A percentile compares a stretch with the other conserved stretches of the same genome.
Conservation (phyloP, 2,329 filamentous ascomycete species). For the Pyricularia sp. region DNA sequence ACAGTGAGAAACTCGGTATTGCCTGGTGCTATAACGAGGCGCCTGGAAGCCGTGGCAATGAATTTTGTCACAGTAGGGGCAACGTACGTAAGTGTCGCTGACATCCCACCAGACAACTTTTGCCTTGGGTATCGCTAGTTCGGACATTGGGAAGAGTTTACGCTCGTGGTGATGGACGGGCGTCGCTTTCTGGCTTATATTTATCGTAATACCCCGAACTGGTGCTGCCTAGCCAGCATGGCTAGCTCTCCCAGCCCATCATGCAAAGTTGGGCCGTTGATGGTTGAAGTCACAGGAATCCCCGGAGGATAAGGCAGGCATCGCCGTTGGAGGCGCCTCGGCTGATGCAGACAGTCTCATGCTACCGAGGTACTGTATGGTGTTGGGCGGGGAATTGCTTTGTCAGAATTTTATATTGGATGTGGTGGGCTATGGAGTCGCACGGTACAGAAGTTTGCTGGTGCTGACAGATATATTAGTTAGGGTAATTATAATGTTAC, state of each 20-base stretch:
- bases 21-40: neutral
- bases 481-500: too few relatives aligned
- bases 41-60: neutral
- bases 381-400: too few relatives aligned
- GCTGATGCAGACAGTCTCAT: too few relatives aligned
- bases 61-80: neutral
- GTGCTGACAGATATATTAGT: too few relatives aligned
- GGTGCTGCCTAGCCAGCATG: neutral
- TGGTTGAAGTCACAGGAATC: neutral
- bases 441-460: too few relatives aligned
- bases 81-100: neutral
- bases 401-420: too few relatives aligned
- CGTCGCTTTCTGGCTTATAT: neutral
- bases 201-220: neutral
- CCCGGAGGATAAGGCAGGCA: neutral
- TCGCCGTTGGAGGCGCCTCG: too few relatives aligned
- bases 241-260: neutral
- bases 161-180: neutral
- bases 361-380: too few relatives aligned
- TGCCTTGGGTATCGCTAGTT: neutral
- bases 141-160: neutral
- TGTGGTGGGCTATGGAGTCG: too few relatives aligned
- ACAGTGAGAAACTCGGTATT: neutral
- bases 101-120: neutral
- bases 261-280: neutral